Conservation (phyloP, 495 filamentous ascomycete species). For the Penicillium pancosmium region DNA sequence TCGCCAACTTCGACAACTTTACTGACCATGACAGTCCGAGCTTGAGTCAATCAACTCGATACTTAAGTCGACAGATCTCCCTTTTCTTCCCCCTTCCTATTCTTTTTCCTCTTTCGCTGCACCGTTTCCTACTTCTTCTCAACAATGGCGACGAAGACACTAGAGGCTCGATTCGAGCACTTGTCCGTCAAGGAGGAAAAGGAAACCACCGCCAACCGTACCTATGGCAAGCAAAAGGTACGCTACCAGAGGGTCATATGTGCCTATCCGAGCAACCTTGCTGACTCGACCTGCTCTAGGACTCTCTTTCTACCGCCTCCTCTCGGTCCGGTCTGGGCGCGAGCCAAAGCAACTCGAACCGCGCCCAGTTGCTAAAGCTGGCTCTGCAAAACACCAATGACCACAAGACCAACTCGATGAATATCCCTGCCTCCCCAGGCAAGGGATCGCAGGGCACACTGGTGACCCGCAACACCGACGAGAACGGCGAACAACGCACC, state of each 20-base stretch:
- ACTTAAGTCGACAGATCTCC: not conserved
- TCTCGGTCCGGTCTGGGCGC: conserved; percentile 56
- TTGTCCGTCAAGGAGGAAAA: conserved; percentile 83
- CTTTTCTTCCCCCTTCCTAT: conserved; percentile 1
- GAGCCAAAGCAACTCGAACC: conserved; percentile 60
- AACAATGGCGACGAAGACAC: conserved; percentile 58
- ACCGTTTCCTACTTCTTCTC: conserved; percentile 13
- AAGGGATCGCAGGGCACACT: conserved; percentile 42
- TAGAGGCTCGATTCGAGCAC: conserved; percentile 82
- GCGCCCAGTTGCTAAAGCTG: conserved; percentile 76
- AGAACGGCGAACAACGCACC: conserved; percentile 57
- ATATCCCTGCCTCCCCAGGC: conserved; percentile 33
- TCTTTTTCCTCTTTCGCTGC: not conserved
- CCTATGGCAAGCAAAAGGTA: conserved; percentile 74
- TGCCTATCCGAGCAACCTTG: not conserved
- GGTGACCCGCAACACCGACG: conserved; percentile 54
- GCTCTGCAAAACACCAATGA: conserved; percentile 75
- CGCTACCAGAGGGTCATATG: not conserved
- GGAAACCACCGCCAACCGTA: conserved; percentile 50
- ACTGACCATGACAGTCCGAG: conserved; percentile 15
- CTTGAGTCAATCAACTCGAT: conserved; percentile 1
- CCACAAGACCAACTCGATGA: conserved; percentile 52
- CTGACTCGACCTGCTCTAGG: conserved; percentile 35
- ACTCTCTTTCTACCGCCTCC: conserved; percentile 52
- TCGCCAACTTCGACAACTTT: conserved; percentile 7